Conservation (phyloP, 768 basidiomycete species). For the Boletus coccyginus region DNA sequence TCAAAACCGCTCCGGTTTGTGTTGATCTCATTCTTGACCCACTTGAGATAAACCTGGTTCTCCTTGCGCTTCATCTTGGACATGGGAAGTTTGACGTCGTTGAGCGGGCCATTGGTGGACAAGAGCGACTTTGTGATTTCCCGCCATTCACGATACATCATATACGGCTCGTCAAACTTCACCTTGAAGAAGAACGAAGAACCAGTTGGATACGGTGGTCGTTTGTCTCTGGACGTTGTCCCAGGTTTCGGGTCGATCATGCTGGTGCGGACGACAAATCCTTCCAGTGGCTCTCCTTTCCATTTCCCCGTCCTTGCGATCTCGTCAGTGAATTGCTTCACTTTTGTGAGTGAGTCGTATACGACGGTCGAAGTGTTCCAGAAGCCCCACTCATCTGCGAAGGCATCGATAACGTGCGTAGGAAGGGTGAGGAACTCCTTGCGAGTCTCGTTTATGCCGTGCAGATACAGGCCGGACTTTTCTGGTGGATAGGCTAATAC, state of each 20-base stretch:
- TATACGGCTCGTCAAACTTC: slow-evolving; percentile 98
- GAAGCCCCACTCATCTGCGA: slow-evolving; percentile 91
- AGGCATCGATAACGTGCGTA: slow-evolving; percentile 63
- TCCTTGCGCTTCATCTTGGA: slow-evolving; percentile 73
- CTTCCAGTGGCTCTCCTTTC: slow-evolving; percentile 85
- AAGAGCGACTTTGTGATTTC: slow-evolving; percentile 86
- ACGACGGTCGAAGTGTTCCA: slow-evolving; percentile 63
- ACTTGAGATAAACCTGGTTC: slow-evolving; percentile 74
- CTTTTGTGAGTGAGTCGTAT: slow-evolving; percentile 60
- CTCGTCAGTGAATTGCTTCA: slow-evolving; percentile 68
- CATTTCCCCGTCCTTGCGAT: slow-evolving; percentile 69
- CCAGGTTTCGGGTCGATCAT: slow-evolving; percentile 45
- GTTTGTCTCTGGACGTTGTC: slow-evolving; percentile 25
- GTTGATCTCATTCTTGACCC: slow-evolving; percentile 79
- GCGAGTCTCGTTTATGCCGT: slow-evolving; percentile 79
- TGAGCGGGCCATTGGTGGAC: slow-evolving; percentile 31
- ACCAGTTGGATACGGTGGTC: slow-evolving; percentile 70
- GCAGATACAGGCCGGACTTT: slow-evolving; percentile 86
- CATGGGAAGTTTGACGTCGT: slow-evolving; percentile 47
- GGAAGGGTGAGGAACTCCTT: slow-evolving; percentile 70
- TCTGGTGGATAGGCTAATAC: slow-evolving; percentile 82
- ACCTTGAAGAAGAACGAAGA: slow-evolving; percentile 98
- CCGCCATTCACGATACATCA: slow-evolving; percentile 98
- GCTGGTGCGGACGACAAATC: slow-evolving; percentile 87
- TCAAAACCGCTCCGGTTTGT: slow-evolving; percentile 57